Percentiles rank a stretch among this genome's conserved stretches.
Evolutionary conservation across 495 filamentous ascomycete species (phyloP).

Genomic region (Sordaria brevicollis): DNA sequence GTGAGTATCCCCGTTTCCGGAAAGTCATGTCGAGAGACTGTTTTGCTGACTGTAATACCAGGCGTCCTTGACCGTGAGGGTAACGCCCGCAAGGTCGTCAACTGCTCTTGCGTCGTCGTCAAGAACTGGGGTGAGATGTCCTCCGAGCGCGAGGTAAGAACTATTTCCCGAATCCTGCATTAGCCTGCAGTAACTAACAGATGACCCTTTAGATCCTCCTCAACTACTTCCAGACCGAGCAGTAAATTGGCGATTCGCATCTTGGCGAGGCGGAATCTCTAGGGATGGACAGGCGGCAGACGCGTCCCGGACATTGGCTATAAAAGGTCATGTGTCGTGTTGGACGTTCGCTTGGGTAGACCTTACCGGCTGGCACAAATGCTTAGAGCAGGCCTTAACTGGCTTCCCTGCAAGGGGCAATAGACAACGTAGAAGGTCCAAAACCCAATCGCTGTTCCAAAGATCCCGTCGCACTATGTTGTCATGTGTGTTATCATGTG

Average conservation of each 20-base stretch:
- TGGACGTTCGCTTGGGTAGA: slow-evolving; percentile 24
- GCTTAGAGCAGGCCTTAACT: slow-evolving; percentile 16
- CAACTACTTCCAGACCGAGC: slow-evolving; percentile 95
- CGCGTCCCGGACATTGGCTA: not conserved
- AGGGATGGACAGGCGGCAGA: not conserved
- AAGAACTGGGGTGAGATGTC: slow-evolving; percentile 99
- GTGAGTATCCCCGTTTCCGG: slow-evolving; percentile 47
- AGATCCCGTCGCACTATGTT: not conserved
- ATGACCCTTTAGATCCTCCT: slow-evolving; percentile 61
- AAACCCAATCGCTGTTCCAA: not conserved
- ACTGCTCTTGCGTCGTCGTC: slow-evolving; percentile 99
- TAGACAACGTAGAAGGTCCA: slow-evolving; percentile 8
- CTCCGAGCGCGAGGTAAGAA: slow-evolving; percentile 57
- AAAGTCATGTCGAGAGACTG: not conserved
- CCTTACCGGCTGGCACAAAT: slow-evolving; percentile 24
- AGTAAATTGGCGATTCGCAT: slow-evolving; percentile 27
- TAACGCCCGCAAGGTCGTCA: slow-evolving; percentile 98
- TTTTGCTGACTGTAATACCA: slow-evolving; percentile 25
- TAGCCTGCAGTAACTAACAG: not conserved
- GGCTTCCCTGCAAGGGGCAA: slow-evolving; percentile 15
- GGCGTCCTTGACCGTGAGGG: slow-evolving; percentile 97
- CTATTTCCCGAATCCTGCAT: not conserved
- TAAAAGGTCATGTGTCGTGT: slow-evolving; percentile 6
- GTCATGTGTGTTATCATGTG: not conserved
- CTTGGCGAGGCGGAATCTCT: not conserved